These are phyloP conservation scores for Bassia scoparia DNA, from an alignment of 148 eudicot species.

Conservation along the genomic window DNA sequence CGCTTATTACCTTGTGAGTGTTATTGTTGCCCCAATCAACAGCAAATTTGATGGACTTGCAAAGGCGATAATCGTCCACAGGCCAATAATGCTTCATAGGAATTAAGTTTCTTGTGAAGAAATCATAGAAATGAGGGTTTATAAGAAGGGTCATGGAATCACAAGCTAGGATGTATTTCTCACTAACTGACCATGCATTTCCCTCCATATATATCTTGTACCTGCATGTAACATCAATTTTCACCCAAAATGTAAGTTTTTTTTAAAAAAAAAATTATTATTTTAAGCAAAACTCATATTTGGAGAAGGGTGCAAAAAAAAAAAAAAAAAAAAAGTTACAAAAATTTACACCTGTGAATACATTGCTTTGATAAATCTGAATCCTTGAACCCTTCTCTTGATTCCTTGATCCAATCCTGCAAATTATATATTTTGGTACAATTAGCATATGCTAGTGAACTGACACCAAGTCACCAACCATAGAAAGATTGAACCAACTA, in stretches of 20 bases:
- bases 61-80: conserved; percentile 26
- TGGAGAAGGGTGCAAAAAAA: not conserved
- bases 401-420: conserved; percentile 61
- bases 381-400: conserved; percentile 48
- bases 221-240: conserved; percentile 22
- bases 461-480: no score
- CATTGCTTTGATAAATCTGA: conserved; percentile 64
- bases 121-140: conserved; percentile 49
- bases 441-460: not conserved
- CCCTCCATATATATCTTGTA: conserved; percentile 64
- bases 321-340: not conserved
- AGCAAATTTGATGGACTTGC: conserved; percentile 58
- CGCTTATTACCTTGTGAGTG: conserved; percentile 42
- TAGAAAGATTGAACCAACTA: no score
- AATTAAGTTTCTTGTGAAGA: conserved; percentile 58
- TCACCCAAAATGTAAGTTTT: not conserved
- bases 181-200: conserved; percentile 66
- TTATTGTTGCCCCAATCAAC: conserved; percentile 66
- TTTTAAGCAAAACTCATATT: not conserved
- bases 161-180: conserved; percentile 63
- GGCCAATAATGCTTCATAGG: conserved; percentile 71
- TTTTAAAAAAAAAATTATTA: no score
- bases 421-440: not conserved
- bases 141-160: conserved; percentile 47
- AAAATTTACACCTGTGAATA: conserved; percentile 38